Percentiles rank a stretch among this genome's conserved stretches.
Conservation (phyloP, 2,329 filamentous ascomycete species). For the Pyricularia sp. region DNA sequence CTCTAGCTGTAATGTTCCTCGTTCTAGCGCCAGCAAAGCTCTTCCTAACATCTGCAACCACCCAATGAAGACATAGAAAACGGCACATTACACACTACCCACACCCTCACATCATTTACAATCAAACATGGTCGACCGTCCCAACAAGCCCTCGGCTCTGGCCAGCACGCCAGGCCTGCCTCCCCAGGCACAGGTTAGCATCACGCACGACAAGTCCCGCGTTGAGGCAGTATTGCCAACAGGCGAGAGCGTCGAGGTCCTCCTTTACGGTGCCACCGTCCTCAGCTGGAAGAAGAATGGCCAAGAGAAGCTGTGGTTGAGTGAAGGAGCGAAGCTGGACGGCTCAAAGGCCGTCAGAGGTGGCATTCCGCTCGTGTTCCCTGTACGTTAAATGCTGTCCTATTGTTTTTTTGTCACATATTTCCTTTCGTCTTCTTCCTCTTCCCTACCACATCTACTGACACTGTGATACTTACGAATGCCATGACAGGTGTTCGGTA, state of each 20-base stretch:
- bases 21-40: background rate
- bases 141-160: constrained; percentile 72
- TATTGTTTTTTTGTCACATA: constrained; percentile 3
- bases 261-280: constrained; percentile 89
- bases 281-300: constrained; percentile 82
- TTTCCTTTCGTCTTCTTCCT: background rate
- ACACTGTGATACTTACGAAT: background rate
- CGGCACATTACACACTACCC: constrained; percentile 4
- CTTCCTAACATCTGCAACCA: constrained; percentile 1
- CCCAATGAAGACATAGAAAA: background rate
- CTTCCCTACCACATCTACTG: background rate
- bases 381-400: constrained; percentile 46
- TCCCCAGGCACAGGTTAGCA: constrained; percentile 66
- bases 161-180: constrained; percentile 64
- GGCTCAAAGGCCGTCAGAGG: constrained; percentile 85
- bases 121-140: constrained; percentile 63
- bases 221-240: constrained; percentile 76
- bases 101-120: constrained; percentile 4
- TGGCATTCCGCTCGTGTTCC: constrained; percentile 87
- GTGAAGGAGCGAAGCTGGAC: constrained; percentile 70
- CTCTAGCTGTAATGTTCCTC: background rate
- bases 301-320: constrained; percentile 79
- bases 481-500: constrained; percentile 70
- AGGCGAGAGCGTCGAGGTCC: constrained; percentile 75
- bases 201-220: constrained; percentile 59